A percentile compares a stretch with the other conserved stretches of the same genome.
Evolutionary conservation across 345 rosid species (phyloP).

Genomic region (Gossypium rotundifolium): DNA sequence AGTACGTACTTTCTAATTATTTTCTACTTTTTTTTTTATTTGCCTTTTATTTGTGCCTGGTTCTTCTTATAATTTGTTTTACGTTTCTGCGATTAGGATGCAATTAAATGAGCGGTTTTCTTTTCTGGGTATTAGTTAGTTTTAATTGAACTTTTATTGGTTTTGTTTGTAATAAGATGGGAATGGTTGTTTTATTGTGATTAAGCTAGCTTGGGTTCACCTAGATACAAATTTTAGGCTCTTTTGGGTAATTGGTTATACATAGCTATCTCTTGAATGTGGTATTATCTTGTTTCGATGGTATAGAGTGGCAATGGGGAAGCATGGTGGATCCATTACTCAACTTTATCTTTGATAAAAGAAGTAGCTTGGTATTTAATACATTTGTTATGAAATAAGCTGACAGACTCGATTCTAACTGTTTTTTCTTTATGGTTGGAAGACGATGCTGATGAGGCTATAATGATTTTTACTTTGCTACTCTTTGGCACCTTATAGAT

Average conservation of each 20-base stretch:
- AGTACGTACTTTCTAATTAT: conserved; percentile 27
- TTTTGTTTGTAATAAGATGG: neutral
- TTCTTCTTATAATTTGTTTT: neutral
- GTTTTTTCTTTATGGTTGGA: neutral
- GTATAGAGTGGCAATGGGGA: neutral
- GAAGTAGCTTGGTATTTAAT: neutral
- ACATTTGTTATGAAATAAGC: neutral
- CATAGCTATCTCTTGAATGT: neutral
- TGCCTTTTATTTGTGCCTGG: neutral
- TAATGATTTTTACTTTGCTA: neutral
- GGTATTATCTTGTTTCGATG: neutral
- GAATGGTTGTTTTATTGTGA: neutral
- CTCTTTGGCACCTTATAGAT: neutral
- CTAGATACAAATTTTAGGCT: neutral
- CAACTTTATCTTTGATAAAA: neutral
- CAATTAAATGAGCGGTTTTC: neutral
- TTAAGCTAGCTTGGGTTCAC: neutral
- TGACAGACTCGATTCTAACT: neutral
- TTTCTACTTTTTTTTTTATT: neutral
- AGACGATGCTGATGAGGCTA: neutral
- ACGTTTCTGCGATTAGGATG: neutral
- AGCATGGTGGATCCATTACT: neutral
- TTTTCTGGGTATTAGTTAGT: neutral
- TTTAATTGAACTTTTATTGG: neutral
- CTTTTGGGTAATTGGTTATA: neutral